Conservation (phyloP, 306 rosid species). For the Cicer yamashitae region DNA sequence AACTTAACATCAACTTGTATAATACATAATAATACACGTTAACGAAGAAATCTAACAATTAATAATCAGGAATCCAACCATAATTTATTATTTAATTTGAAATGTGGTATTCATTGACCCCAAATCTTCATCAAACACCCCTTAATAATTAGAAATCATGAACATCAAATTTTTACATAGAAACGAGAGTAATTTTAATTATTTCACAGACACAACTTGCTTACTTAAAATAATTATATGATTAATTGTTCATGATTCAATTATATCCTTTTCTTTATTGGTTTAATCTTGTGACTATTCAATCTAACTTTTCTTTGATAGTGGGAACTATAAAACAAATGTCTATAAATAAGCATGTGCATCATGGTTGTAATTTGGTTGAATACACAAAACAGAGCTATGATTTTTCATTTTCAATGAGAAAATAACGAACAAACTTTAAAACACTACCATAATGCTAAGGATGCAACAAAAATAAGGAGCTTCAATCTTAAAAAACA, state of each 20-base stretch:
- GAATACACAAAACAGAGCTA: neutral
- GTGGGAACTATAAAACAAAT: neutral
- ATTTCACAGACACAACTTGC: neutral
- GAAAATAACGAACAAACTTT: neutral
- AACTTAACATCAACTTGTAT: no score
- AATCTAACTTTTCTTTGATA: neutral
- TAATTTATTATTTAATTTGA: no score
- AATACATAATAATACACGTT: no score
- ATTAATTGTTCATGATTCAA: no score
- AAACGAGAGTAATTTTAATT: neutral
- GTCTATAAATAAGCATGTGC: neutral
- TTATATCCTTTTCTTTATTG: neutral
- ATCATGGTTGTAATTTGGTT: neutral
- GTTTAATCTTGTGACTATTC: neutral
- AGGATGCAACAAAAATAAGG: slow-evolving; percentile 11
- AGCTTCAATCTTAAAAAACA: slow-evolving; percentile 18
- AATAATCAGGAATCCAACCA: no score
- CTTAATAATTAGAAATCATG: no score
- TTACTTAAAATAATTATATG: neutral
- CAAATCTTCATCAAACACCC: no score
- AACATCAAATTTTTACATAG: no score
- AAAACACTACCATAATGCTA: neutral
- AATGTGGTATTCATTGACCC: no score
- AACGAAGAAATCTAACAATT: no score
- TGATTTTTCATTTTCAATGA: neutral